Evolutionary conservation across 2,329 filamentous ascomycete genomes (phyloP).

Genomic region (Fusarium incarnatum): DNA sequence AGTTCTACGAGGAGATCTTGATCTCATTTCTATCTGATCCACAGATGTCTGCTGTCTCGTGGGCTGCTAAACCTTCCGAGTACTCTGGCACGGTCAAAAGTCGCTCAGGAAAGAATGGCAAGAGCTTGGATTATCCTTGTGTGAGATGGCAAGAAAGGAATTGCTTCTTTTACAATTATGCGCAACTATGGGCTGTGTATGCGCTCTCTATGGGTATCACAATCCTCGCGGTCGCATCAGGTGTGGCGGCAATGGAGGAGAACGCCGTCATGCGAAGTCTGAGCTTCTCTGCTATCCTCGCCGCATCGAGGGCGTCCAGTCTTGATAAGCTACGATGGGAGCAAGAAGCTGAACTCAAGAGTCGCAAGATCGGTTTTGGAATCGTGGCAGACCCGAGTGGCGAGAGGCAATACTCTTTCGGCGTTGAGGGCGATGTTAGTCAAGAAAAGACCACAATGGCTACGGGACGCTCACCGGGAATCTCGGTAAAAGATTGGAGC

Average conservation of each 20-base stretch:
- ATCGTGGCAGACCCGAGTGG: constrained; percentile 38
- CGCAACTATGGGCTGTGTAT: constrained; percentile 42
- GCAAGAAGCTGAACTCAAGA: constrained; percentile 28
- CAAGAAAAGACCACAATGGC: constrained; percentile 38
- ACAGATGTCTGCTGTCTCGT: constrained; percentile 43
- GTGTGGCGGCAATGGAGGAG: constrained; percentile 41
- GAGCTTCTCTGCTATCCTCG: constrained; percentile 44
- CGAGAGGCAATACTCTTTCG: constrained; percentile 41
- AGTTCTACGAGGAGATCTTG: constrained; percentile 45
- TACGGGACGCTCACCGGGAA: constrained; percentile 36
- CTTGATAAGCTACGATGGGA: constrained; percentile 44
- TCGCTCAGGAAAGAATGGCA: constrained; percentile 14
- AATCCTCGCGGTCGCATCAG: constrained; percentile 32
- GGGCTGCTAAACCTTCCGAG: constrained; percentile 36
- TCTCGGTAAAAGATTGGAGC: constrained; percentile 41
- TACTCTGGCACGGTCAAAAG: constrained; percentile 26
- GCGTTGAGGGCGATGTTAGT: constrained; percentile 44
- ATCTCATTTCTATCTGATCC: constrained; percentile 44
- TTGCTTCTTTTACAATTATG: constrained; percentile 37
- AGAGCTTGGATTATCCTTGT: constrained; percentile 28
- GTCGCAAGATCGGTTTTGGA: constrained; percentile 42
- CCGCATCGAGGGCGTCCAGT: constrained; percentile 40
- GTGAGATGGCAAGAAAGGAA: constrained; percentile 36
- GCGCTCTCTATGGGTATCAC: constrained; percentile 41
- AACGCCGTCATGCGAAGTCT: constrained; percentile 42